Evolutionary conservation across 805 yeast species (phyloP).

Genomic region (Candida manassasensis): DNA sequence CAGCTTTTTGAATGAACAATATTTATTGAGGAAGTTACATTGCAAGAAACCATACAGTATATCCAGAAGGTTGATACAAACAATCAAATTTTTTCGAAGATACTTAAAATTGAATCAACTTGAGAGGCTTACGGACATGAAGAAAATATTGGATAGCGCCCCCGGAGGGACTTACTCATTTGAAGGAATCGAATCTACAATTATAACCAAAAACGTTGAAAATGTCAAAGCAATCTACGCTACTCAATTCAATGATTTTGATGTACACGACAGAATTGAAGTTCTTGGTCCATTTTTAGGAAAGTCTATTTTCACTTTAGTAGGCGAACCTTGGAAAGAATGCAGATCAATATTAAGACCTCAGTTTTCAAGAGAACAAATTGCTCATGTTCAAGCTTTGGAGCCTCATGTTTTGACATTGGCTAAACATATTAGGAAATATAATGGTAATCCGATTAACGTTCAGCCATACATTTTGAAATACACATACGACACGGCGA

Average conservation of each 20-base stretch:
- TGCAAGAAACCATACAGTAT: not conserved
- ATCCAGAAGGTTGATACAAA: not conserved
- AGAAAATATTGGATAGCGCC: conserved; percentile 5
- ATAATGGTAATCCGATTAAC: conserved; percentile 25
- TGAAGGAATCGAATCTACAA: conserved; percentile 14
- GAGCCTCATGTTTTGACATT: conserved; percentile 28
- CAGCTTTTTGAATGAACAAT: not conserved
- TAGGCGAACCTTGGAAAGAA: conserved; percentile 37
- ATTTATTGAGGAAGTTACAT: conserved; percentile 1
- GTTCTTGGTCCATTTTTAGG: conserved; percentile 31
- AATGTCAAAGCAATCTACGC: conserved; percentile 34
- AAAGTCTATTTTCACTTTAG: conserved; percentile 36
- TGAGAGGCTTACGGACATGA: not conserved
- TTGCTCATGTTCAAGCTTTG: conserved; percentile 29
- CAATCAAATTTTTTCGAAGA: not conserved
- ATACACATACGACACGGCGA: conserved; percentile 37
- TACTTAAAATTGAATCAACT: not conserved
- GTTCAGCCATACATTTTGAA: conserved; percentile 30
- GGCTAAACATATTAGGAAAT: conserved; percentile 19
- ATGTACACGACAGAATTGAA: conserved; percentile 27
- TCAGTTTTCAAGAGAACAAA: conserved; percentile 34
- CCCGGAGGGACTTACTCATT: conserved; percentile 8
- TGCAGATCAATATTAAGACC: conserved; percentile 35
- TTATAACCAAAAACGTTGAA: conserved; percentile 31
- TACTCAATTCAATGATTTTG: conserved; percentile 35